Evolutionary conservation across 768 basidiomycete genomes (phyloP).

Genomic region (Kwoniella dendrophila): DNA sequence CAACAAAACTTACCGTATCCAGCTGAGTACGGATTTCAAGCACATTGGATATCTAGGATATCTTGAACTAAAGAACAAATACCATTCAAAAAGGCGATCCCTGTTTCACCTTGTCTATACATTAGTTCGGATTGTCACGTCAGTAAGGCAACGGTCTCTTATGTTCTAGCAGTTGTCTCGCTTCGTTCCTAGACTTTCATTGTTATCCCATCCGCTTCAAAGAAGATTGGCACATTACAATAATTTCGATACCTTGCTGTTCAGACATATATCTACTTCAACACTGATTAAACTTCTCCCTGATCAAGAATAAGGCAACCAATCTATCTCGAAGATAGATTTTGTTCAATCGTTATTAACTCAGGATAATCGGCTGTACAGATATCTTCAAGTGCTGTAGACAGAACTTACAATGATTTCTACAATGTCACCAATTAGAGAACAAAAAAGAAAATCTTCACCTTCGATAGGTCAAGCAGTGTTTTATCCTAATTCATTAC

Average conservation of each 20-base stretch:
- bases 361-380: too few relatives aligned
- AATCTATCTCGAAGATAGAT: too few relatives aligned
- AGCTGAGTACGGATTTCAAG: neutral
- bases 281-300: too few relatives aligned
- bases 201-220: neutral
- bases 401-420: too few relatives aligned
- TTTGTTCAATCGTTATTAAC: too few relatives aligned
- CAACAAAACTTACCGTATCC: neutral
- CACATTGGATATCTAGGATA: constrained; percentile 3
- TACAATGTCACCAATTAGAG: constrained; percentile 21
- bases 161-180: neutral
- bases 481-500: constrained; percentile 27
- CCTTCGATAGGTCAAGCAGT: constrained; percentile 36
- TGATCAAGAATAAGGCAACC: too few relatives aligned
- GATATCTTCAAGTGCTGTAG: too few relatives aligned
- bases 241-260: too few relatives aligned
- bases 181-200: neutral
- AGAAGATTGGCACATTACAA: neutral
- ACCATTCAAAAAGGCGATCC: constrained; percentile 5
- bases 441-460: constrained; percentile 16
- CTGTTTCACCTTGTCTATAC: neutral
- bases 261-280: too few relatives aligned
- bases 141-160: neutral
- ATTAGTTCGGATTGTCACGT: constrained; percentile 2
- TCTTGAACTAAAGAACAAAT: neutral